Base-by-base conservation (phyloP, 1,284 basidiomycete genomes). In the Ustilago trichophora region DNA sequence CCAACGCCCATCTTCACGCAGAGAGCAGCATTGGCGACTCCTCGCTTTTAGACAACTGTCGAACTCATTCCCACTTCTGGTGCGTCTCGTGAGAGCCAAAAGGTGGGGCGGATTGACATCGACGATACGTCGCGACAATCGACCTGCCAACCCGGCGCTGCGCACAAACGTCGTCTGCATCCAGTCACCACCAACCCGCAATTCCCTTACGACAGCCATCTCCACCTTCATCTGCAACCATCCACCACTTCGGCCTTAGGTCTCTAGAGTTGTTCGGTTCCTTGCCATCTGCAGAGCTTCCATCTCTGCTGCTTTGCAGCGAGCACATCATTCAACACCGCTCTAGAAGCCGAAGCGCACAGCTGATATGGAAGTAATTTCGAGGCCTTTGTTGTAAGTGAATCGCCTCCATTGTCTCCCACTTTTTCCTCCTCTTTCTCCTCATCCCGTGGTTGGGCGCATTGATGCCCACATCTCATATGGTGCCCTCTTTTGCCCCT, bases 361-460 rank as follows among this genome's bases (percentile, higher is more conserved):
- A 15, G 49, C 54, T 56, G 60, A 52, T 31, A 64, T 64, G 60
- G 44, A 64, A 64, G 49, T 56, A 6, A 64, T 64, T 38, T 52
- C 53, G 35, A 56, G 49, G 31, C 36, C 47, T 16, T 48, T 32
- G 12, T 36, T 24, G 60, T 57, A 57, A 64, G 53, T 64, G 9
- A 19, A 16, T 7, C 29, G 13, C 25, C n/a, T n/a, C 54, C 26
- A 37, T 45, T 29, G 26, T 46, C 47, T 26, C 52, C 52, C 52
- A 50, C 43, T 18, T 2, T n/a, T 6, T 18, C 18, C 24, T 36
- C n/a, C 15, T 36, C 18, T 25, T 36, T 36, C 21, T 35, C 32
- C 13, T 42, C 32, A 16, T 42, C 45, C 37, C 31, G 19, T 41
- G 6, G 54, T 48, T 48, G 44, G 53, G 52, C 33, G 52, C 33